phyloP scores from a whole-genome alignment of 331 rosid genomes.

The Dryas integrifolia region DNA sequence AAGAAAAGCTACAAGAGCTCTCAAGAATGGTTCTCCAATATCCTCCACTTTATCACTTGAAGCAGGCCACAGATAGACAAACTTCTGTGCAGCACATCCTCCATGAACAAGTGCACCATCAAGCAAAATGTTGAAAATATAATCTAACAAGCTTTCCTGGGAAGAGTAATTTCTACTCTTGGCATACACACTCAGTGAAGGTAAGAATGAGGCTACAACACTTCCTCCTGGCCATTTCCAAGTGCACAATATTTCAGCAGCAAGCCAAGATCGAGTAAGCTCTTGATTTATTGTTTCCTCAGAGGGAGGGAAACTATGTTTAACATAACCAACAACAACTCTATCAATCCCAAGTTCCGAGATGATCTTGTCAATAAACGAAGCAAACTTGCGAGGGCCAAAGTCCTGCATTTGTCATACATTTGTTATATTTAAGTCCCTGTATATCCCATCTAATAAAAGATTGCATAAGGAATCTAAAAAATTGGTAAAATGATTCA shows the following conservation, averaged over 20 bases:
- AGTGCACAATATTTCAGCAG: slow-evolving; percentile 88
- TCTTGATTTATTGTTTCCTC: slow-evolving; percentile 42
- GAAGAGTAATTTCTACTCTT: slow-evolving; percentile 39
- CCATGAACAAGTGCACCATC: slow-evolving; percentile 80
- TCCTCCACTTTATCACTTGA: slow-evolving; percentile 48
- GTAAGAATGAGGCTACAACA: slow-evolving; percentile 75
- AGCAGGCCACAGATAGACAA: slow-evolving; percentile 56
- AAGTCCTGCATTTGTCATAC: slow-evolving; percentile 59
- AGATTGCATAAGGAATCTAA: background rate
- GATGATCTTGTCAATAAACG: slow-evolving; percentile 62
- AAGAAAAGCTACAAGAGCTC: slow-evolving; percentile 73
- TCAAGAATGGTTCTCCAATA: slow-evolving; percentile 85
- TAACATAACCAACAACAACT: slow-evolving; percentile 40
- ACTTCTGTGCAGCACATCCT: slow-evolving; percentile 44
- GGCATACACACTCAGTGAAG: slow-evolving; percentile 56
- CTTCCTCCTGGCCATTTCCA: slow-evolving; percentile 92
- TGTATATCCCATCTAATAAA: background rate
- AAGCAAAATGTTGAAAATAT: slow-evolving; percentile 53
- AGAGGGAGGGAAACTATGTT: slow-evolving; percentile 30
- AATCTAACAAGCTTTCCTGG: slow-evolving; percentile 60
- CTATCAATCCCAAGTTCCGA: slow-evolving; percentile 60
- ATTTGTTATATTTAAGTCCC: slow-evolving; percentile 9
- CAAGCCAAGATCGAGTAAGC: slow-evolving; percentile 72
- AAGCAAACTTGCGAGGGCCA: slow-evolving; percentile 59
- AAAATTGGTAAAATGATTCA: background rate